Base-by-base conservation (phyloP, 495 filamentous ascomycete species). In the Lentithecium fluviatile region DNA sequence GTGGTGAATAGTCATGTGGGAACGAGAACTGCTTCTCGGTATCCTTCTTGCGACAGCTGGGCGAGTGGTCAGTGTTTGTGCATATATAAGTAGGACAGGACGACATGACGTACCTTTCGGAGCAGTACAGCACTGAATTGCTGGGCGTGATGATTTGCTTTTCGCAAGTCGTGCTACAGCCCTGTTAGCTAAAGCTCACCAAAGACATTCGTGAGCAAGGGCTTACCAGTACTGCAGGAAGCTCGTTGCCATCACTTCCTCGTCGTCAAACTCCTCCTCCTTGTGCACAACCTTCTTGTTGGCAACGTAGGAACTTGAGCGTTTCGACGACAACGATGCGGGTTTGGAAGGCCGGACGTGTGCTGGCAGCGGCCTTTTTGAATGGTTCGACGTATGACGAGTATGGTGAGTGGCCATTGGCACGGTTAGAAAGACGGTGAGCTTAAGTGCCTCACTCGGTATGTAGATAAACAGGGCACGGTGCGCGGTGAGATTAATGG, bases 151-250 rank as follows among this genome's bases (percentile, higher is more conserved):
- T 77, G 55, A 88, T 86, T 70, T 89, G 86, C 69, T 81, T 82
- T 61, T 85, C 81, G 72, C 86, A 90, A 69, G 81, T 81, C 46
- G 81, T 77, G 66, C 84, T 85, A 70, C 13, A 48, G 68, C 38
- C 46, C 12, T 25, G 15, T 64, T 20, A 68, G 60, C 13, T 20
- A 56, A 29, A 43, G 38, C 17, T 42, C 12, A 24, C 19, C 3
- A 25, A 20, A 10, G 23, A 43, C 19, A 25, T 19, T 6, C 6
- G 17, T 6, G 29, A n/a, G 43, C 23, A 50, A 51, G 52, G 36
- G 76, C 79, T 50, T 76, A 87, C 84, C 85, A 88, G 71, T 81
- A 88, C 61, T 86, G 83, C 58, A 85, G 69, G 52, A 88, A 87
- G 68, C 82, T 85, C 48, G 80, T 75, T 21, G 81, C 80, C 80